phyloP scores from a whole-genome alignment of 306 rosid species.

The Arachis hypogaea region DNA sequence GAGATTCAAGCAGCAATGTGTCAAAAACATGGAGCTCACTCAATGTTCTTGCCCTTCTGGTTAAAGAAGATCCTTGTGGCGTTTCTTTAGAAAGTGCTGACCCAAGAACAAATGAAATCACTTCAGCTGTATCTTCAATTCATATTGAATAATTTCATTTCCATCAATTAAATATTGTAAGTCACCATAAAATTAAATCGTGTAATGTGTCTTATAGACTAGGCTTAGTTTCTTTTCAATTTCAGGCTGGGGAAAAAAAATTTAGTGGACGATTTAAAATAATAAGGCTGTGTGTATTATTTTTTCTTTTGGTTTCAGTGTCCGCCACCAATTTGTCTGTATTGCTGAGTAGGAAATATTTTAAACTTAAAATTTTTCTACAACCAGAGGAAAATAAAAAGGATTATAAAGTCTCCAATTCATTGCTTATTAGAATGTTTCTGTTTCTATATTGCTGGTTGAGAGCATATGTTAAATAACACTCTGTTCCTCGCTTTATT shows the following conservation, averaged over 20 bases:
- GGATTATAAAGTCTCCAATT: slow-evolving; percentile 17
- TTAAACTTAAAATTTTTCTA: slow-evolving; percentile 16
- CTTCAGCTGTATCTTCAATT: slow-evolving; percentile 74
- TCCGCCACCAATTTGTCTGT: slow-evolving; percentile 23
- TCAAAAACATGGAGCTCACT: slow-evolving; percentile 61
- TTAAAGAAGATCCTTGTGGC: slow-evolving; percentile 92
- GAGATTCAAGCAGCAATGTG: slow-evolving; percentile 64
- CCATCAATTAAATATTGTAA: slow-evolving; percentile 28
- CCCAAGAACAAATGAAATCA: slow-evolving; percentile 74
- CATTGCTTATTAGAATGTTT: slow-evolving; percentile 16
- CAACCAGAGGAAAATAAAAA: slow-evolving; percentile 16
- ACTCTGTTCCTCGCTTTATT: neutral
- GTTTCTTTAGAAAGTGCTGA: slow-evolving; percentile 79
- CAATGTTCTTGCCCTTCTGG: slow-evolving; percentile 83
- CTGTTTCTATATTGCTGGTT: slow-evolving; percentile 3
- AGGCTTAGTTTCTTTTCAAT: slow-evolving; percentile 21
- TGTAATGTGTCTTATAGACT: slow-evolving; percentile 37
- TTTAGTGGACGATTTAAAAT: slow-evolving; percentile 22
- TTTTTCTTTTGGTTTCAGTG: slow-evolving; percentile 2
- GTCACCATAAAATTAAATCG: slow-evolving; percentile 13
- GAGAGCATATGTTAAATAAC: neutral
- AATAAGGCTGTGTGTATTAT: neutral
- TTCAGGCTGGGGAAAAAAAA: neutral
- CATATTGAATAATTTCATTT: slow-evolving; percentile 48
- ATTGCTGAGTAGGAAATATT: slow-evolving; percentile 22